Base-by-base conservation (phyloP, 306 rosid species). In the Castanea mollissima region DNA sequence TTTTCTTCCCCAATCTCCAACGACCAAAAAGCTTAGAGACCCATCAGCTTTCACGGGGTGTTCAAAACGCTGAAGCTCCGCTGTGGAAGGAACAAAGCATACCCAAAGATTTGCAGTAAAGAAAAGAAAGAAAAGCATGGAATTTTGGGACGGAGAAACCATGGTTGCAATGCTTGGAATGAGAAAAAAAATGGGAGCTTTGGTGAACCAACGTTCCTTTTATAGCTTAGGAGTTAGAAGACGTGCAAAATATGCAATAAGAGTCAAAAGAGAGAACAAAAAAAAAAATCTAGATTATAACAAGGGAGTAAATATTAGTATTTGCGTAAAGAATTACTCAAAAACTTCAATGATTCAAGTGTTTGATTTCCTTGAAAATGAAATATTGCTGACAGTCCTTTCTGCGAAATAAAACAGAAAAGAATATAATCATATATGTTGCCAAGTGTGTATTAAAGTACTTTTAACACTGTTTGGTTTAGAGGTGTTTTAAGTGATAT, bases 1-100 rank as follows among this genome's bases (percentile, higher is more conserved):
- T 51, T 77, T 60, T 74, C 97, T 85, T 78, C 97, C 97, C 97
- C 97, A 92, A 29, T 92, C 97, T 73, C 97, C 97, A 35, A 92
- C 60, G 18, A 87, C 93, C 41, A 92, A 73, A 70, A 92, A 69
- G 79, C 85, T 87, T 19, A 92, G 82, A 55, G 93, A 81, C 1
- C 83, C 91, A 51, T 87, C 90, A 55, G 76, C 65, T 74, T 82
- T 87, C 6, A 67, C 31, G 1, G 84, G 62, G 41, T 77, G 90
- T 55, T 68, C 1, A 27, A 85, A 62, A 13, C 80, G 81, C 9
- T 41, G 82, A 67, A 87, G 84, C 52, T 78, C 84, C 0, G 86
- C 82, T 21, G 10, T 12, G 4, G 74, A 79, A 19, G 68, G 78
- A 29, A 67, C 69, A 62, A 25, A 73, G 71, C 75, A 65, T 9